Percentiles rank a stretch among this genome's conserved stretches.
Conservation (phyloP, 495 filamentous ascomycete species). For the Acidiella bohemica region DNA sequence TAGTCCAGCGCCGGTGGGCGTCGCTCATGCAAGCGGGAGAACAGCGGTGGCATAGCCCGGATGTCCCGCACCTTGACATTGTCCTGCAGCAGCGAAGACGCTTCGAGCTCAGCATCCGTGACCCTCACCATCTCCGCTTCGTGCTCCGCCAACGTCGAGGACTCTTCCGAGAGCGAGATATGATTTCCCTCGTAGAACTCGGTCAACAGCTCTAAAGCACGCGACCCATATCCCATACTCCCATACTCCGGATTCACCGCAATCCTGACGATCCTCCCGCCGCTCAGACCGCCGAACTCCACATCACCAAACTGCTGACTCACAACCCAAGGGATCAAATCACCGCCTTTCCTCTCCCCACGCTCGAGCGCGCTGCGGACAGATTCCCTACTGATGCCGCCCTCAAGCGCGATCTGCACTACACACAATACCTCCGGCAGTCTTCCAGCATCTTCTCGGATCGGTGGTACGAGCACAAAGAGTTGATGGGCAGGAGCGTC, state of each 20-base stretch:
- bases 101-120: conserved; percentile 70
- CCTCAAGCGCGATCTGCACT: conserved; percentile 89
- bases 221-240: conserved; percentile 89
- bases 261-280: conserved; percentile 85
- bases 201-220: conserved; percentile 67
- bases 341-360: conserved; percentile 80
- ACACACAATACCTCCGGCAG: conserved; percentile 91
- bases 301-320: conserved; percentile 98
- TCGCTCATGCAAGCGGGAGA: conserved; percentile 75
- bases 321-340: conserved; percentile 95
- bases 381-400: conserved; percentile 82
- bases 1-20: conserved; percentile 76
- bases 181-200: conserved; percentile 97
- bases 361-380: conserved; percentile 79
- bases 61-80: conserved; percentile 85
- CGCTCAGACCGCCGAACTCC: conserved; percentile 85
- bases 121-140: conserved; percentile 59
- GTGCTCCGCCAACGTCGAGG: conserved; percentile 23
- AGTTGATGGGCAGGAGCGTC: conserved; percentile 96
- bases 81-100: conserved; percentile 67
- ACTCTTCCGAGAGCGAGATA: conserved; percentile 46
- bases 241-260: conserved; percentile 91
- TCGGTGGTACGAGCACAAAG: conserved; percentile 83
- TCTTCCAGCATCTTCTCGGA: conserved; percentile 58
- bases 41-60: conserved; percentile 79